Base-by-base conservation (phyloP, 1,284 basidiomycete species). In the Microbotryum saponariae region DNA sequence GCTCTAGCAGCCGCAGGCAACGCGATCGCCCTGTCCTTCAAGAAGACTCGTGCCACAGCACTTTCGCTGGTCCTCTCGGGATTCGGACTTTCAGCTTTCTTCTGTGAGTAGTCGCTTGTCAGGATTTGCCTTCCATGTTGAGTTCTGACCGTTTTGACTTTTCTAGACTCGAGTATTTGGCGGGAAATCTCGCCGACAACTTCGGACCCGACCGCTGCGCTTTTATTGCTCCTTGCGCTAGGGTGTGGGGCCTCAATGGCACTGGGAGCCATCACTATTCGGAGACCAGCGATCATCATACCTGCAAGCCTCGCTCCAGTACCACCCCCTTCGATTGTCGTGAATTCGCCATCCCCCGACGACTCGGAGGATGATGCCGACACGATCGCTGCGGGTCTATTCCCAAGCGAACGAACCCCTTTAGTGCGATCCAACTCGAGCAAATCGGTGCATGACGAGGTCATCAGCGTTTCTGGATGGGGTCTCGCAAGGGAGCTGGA, bases 41-140 rank as follows among this genome's bases (percentile, higher is more conserved):
- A 50, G 12, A 70, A 63, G 63, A 51, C 59, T 9, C 67, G 76
- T 37, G 76, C 74, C 4, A 69, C 74, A 0, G 75, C 75, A 0
- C 73, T 76, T 0, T 74, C 74, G 5, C 52, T 74, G 47, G 75
- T 76, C 9, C 63, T 77, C 23, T 69, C 72, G 3, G 74, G 71
- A 2, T 76, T 76, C 25, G 76, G 76, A 9, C 67, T 77, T 4
- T 75, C 74, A 23, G 76, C 76, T 0, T 75, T 75, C 54, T 70
- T 76, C 59, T 77, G 63, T 67, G 18, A 25, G 37, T 16, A 61
- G 54, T 37, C 25, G 3, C 14, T 33, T 52, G 8, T 20, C 8
- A 20, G 10, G 21, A 25, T 37, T 12, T 25, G 3, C 6, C 14
- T 49, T 1, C 31, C 31, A 8, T 31, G 31, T 42, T 18, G 12